phyloP scores from a whole-genome alignment of 257 asterid species.

The Avicennia marina region DNA sequence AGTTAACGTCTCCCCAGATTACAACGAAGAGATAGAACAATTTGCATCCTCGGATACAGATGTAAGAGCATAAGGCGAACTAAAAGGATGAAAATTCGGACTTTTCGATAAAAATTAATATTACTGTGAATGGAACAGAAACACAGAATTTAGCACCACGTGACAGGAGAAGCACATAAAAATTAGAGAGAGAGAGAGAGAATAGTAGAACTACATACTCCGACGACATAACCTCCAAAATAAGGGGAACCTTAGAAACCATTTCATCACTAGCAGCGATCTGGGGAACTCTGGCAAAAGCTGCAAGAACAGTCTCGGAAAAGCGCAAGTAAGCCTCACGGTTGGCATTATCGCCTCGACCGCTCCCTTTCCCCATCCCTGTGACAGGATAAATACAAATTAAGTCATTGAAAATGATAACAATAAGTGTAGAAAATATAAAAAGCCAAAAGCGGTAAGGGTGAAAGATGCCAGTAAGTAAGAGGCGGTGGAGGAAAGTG shows the following conservation, averaged over 20 bases:
- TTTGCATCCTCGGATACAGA: too few relatives aligned
- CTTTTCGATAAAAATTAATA: too few relatives aligned
- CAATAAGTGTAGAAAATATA: too few relatives aligned
- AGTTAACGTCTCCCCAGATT: too few relatives aligned
- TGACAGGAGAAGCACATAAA: not conserved
- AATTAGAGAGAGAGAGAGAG: not conserved
- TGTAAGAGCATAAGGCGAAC: too few relatives aligned
- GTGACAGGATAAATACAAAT: not conserved
- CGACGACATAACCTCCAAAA: constrained; percentile 44
- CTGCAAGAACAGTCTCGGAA: constrained; percentile 63
- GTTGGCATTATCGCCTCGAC: constrained; percentile 29
- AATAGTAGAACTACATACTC: constrained; percentile 35
- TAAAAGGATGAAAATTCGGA: too few relatives aligned
- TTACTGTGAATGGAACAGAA: not conserved
- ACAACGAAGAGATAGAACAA: too few relatives aligned
- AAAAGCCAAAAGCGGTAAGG: not conserved
- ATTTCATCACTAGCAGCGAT: constrained; percentile 68
- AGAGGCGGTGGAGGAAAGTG: constrained; percentile 71
- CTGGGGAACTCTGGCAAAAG: constrained; percentile 64
- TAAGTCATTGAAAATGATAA: not conserved
- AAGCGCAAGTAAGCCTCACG: constrained; percentile 67
- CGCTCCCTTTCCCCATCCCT: constrained; percentile 52
- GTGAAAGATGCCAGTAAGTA: constrained; percentile 49
- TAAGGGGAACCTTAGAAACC: constrained; percentile 47
- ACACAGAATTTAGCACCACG: not conserved